A percentile compares a stretch with the other conserved stretches of the same genome.
These are phyloP conservation scores for Brassica incana DNA, from an alignment of 345 rosid genomes.

Conservation along the genomic window DNA sequence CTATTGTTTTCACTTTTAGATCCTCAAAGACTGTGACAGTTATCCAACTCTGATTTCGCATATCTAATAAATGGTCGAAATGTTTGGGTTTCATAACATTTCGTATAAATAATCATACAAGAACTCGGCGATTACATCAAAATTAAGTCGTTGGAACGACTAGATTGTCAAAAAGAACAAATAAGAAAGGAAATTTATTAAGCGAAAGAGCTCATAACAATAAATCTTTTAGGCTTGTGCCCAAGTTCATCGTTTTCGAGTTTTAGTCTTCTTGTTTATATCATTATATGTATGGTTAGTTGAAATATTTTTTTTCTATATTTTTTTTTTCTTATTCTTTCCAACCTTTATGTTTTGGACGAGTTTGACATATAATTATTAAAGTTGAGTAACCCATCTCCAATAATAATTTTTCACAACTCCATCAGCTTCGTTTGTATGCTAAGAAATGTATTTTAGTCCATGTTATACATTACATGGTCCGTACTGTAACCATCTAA, in stretches of 20 bases:
- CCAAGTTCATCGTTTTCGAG: neutral
- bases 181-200: neutral
- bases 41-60: neutral
- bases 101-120: neutral
- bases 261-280: neutral
- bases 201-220: neutral
- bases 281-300: no score
- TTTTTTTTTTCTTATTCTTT: neutral
- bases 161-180: neutral
- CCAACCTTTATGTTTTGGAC: neutral
- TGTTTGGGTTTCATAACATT: neutral
- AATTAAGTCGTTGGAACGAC: neutral
- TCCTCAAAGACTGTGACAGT: neutral
- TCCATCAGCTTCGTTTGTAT: neutral
- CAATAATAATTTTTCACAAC: neutral
- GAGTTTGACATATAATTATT: neutral
- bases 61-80: neutral
- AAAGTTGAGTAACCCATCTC: neutral
- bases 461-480: neutral
- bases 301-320: neutral
- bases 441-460: neutral
- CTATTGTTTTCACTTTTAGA: neutral
- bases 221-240: neutral
- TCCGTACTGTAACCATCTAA: neutral
- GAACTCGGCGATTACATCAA: neutral